A percentile compares a stretch with the other conserved stretches of the same genome.
Evolutionary conservation across 805 yeast species (phyloP).

Genomic region (Helenozyma baotianmanensis): DNA sequence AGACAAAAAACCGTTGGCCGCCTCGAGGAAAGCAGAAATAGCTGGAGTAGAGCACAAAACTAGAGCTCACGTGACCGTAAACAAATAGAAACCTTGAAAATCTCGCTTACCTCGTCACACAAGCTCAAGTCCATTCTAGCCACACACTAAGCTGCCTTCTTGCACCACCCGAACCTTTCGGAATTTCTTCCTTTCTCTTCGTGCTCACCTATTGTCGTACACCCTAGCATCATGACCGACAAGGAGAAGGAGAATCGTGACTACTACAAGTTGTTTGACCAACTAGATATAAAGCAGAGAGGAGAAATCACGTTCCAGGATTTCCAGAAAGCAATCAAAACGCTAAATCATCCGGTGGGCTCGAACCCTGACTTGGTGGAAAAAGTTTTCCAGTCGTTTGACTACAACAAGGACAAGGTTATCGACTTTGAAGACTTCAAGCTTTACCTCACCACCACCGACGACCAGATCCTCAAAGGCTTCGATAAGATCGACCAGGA

Average conservation of each 20-base stretch:
- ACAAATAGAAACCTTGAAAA: constrained; percentile 2
- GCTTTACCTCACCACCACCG: constrained; percentile 61
- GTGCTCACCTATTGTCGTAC: too few relatives aligned
- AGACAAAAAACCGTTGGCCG: too few relatives aligned
- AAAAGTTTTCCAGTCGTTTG: constrained; percentile 56
- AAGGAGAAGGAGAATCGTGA: constrained; percentile 18
- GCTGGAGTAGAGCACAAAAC: too few relatives aligned
- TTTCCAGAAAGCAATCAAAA: constrained; percentile 42
- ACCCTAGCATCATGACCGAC: constrained; percentile 4
- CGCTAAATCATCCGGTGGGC: constrained; percentile 60
- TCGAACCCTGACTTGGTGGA: constrained; percentile 55
- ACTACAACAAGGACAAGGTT: constrained; percentile 49
- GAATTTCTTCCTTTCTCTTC: too few relatives aligned
- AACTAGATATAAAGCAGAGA: constrained; percentile 33
- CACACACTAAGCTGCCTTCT: too few relatives aligned
- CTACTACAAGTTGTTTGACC: constrained; percentile 29
- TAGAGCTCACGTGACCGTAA: constrained; percentile 4
- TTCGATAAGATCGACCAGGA: constrained; percentile 66
- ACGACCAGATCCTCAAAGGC: constrained; percentile 63
- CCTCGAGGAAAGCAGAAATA: too few relatives aligned
- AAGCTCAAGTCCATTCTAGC: too few relatives aligned
- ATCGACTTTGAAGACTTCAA: constrained; percentile 67
- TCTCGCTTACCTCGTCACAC: constrained; percentile 2
- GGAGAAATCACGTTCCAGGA: constrained; percentile 49
- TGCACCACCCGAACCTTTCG: too few relatives aligned